Evolutionary conservation across 805 yeast species (phyloP), one percentile per base, ranked within the genome.

Genomic region (Metschnikowia amazonensis): DNA sequence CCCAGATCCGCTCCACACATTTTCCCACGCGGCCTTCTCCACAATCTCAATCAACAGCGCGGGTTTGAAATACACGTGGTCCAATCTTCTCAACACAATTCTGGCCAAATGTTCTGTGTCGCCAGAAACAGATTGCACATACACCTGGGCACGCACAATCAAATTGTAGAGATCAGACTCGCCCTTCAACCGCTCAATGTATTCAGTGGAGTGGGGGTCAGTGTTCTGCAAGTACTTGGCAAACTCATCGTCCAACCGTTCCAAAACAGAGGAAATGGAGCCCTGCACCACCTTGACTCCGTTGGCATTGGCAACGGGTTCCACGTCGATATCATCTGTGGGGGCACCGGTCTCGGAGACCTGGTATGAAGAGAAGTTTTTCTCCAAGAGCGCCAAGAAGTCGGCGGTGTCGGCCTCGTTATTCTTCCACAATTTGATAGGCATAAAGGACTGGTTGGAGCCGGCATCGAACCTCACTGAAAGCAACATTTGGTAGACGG

Each of bases 131-230:
- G 73, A 63, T 68, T 92, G 97, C 63, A 84, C 77, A 69, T 94
- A 92, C 51, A 86, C 66, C 73, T 94, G 99, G 21, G 89, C 81
- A 60, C 96, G 82, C 50, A 94, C 77, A 51, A 94, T 76, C 62
- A 88, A 74, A 45, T 76, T 74, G 72, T 89, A 92, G 45, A 94
- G 75, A 31, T 69, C 69, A 51, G 82, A 76, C 71, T 94, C 99
- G 66, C 90, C 96, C 66, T 84, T 84, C 62, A 94, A 78, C 65
- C 98, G 81, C 55, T 84, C 86, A 55, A 94, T 79, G 67, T 92
- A 94, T 67, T 94, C 99, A 47, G 88, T 83, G 20, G 97, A 86
- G 65, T 94, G 97, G 36, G 97, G 96, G 66, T 94, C 98, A 59
- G 89, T 83, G 55, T 80, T 80, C 63, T 90, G 89, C 59, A 94